Percentiles rank a stretch among this genome's conserved stretches.
Conservation (phyloP, 176 grass and related monocot species). For the Cenchrus fungigraminus region DNA sequence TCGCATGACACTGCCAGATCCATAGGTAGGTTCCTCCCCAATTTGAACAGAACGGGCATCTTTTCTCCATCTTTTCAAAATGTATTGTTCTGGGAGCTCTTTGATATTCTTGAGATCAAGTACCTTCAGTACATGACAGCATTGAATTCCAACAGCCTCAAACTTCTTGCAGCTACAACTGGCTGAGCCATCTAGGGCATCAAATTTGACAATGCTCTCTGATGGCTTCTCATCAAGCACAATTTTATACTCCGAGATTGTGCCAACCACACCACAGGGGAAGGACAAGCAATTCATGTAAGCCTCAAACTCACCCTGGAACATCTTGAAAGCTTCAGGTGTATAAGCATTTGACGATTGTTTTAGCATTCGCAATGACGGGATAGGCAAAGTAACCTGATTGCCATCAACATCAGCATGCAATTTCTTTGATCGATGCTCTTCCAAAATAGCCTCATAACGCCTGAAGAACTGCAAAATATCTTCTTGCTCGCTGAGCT, state of each 20-base stretch:
- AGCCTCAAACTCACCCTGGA: slow-evolving; percentile 84
- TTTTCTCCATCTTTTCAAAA: slow-evolving; percentile 90
- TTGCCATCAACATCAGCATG: slow-evolving; percentile 61
- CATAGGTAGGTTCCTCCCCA: slow-evolving; percentile 41
- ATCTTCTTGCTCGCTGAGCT: slow-evolving; percentile 77
- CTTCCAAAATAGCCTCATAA: slow-evolving; percentile 74
- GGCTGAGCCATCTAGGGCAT: slow-evolving; percentile 70
- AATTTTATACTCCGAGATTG: slow-evolving; percentile 73
- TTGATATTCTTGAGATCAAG: slow-evolving; percentile 97
- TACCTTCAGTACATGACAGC: slow-evolving; percentile 79
- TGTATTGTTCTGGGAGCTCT: slow-evolving; percentile 82
- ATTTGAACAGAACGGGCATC: slow-evolving; percentile 61
- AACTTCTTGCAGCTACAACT: slow-evolving; percentile 86
- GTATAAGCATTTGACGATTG: slow-evolving; percentile 81
- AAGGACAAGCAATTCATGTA: slow-evolving; percentile 90
- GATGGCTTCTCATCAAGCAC: slow-evolving; percentile 72
- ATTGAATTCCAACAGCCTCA: slow-evolving; percentile 79
- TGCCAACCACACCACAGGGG: slow-evolving; percentile 56
- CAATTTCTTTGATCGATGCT: slow-evolving; percentile 72
- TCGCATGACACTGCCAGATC: slow-evolving; percentile 37
- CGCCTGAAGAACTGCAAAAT: slow-evolving; percentile 71
- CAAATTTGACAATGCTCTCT: slow-evolving; percentile 68
- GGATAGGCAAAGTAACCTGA: slow-evolving; percentile 67
- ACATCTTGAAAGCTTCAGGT: slow-evolving; percentile 79
- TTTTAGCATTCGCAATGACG: slow-evolving; percentile 71